Percentiles rank a stretch among this genome's conserved stretches.
These are phyloP conservation scores for Gamsiella multidivaricata DNA, from an alignment of 192 early-diverging fungal genomes.

Conservation along the genomic window DNA sequence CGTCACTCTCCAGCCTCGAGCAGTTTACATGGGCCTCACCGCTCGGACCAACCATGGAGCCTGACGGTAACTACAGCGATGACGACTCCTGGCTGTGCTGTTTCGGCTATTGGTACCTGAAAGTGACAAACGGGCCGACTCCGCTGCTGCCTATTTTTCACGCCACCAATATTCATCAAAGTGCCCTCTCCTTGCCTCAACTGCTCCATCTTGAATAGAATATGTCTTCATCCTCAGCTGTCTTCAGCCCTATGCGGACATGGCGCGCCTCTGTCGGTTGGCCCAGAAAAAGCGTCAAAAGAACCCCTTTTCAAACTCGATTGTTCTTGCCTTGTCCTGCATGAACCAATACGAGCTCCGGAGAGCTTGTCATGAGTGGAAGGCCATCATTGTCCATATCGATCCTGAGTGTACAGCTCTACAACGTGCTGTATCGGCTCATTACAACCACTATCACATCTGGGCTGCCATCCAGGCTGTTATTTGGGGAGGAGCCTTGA, in stretches of 20 bases:
- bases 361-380: conserved; percentile 47
- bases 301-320: not conserved
- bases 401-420: conserved; percentile 51
- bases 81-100: not conserved
- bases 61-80: conserved; percentile 29
- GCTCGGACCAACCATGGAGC: conserved; percentile 37
- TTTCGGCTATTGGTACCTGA: too few relatives aligned
- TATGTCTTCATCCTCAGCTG: conserved; percentile 48
- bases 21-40: conserved; percentile 40
- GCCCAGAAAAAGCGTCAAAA: conserved; percentile 5
- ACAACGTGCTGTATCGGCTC: conserved; percentile 18
- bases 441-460: conserved; percentile 18
- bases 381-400: conserved; percentile 43
- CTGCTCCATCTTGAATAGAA: conserved; percentile 12
- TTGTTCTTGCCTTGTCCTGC: conserved; percentile 37
- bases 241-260: conserved; percentile 45
- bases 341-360: conserved; percentile 52
- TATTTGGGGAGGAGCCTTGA: conserved; percentile 22
- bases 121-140: too few relatives aligned
- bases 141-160: too few relatives aligned
- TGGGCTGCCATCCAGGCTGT: conserved; percentile 35
- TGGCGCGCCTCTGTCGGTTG: conserved; percentile 35
- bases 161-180: too few relatives aligned
- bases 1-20: conserved; percentile 42
- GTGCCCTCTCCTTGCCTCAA: not conserved